phyloP scores from a whole-genome alignment of 2,329 filamentous ascomycete species.

The Penicillium sp. region DNA sequence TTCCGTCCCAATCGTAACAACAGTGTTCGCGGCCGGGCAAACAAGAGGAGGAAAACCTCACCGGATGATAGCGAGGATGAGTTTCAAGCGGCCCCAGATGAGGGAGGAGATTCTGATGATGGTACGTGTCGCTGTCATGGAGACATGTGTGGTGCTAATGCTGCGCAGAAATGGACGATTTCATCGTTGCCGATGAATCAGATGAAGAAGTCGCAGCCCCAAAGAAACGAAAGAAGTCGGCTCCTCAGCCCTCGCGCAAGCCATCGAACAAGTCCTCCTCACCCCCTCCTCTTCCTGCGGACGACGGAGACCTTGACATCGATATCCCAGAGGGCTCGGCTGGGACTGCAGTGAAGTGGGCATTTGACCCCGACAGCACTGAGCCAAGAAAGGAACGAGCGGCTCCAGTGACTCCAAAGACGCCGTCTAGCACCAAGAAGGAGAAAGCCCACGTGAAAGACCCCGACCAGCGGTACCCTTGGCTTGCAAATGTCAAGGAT shows the following conservation, averaged over 20 bases:
- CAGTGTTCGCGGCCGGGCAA: slow-evolving; percentile 41
- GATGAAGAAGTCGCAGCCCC: slow-evolving; percentile 60
- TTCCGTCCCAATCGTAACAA: slow-evolving; percentile 53
- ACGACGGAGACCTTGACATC: slow-evolving; percentile 52
- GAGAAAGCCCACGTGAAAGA: slow-evolving; percentile 73
- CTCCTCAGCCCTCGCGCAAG: slow-evolving; percentile 43
- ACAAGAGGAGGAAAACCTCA: slow-evolving; percentile 59
- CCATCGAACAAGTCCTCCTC: slow-evolving; percentile 32
- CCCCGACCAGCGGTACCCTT: slow-evolving; percentile 79
- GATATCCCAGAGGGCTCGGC: slow-evolving; percentile 51
- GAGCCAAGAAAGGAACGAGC: slow-evolving; percentile 49
- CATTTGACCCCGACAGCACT: slow-evolving; percentile 59
- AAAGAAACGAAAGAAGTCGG: slow-evolving; percentile 67
- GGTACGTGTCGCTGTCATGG: slow-evolving; percentile 38
- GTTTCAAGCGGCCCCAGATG: slow-evolving; percentile 56
- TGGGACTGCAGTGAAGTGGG: slow-evolving; percentile 81
- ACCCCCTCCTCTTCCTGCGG: slow-evolving; percentile 48
- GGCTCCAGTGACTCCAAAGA: slow-evolving; percentile 33
- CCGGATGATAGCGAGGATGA: slow-evolving; percentile 61
- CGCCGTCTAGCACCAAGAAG: slow-evolving; percentile 39
- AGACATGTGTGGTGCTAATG: slow-evolving; percentile 5
- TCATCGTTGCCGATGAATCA: slow-evolving; percentile 80
- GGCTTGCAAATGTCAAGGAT: slow-evolving; percentile 81
- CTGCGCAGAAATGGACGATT: slow-evolving; percentile 70
- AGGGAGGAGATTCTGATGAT: slow-evolving; percentile 45